Evolutionary conservation across 2,329 filamentous ascomycete genomes (phyloP), one percentile per base, ranked within the genome.

Genomic region (Xylariaceae sp.): DNA sequence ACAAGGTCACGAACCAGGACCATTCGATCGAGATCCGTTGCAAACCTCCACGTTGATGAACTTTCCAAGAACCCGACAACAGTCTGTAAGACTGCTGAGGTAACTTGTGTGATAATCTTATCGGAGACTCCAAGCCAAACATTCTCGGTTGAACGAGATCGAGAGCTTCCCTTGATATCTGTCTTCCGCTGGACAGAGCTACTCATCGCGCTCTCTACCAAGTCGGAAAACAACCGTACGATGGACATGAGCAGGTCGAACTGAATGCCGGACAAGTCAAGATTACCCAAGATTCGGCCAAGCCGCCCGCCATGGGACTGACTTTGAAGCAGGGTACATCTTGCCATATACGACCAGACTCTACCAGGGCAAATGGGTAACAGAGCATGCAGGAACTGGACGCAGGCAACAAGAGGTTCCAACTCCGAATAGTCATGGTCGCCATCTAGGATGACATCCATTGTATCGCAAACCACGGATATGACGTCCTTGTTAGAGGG

Each of bases 261-360:
- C 56, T 87, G 83, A 55, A 88, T 88, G 3, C 83, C 81, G 2
- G 89, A 84, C 58, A 96, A 82, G 69, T 99, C 94, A 2, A 92
- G 83, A 23, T 85, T 87, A n/a, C 89, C 89, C 2, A 95, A 83
- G 55, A 97, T 86, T 53, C 85, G 85, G 45, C 87, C 84, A 61
- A 99, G 81, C 61, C 88, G 87, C 9, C 91, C 90, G 11, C 87
- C 87, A 63, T 87, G 87, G 8, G 89, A 87, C 65, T 91, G 87
- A 4, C 86, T 83, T 66, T 89, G 88, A 51, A 99, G 79, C 15
- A 99, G 78, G 63, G 87, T 85, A 72, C 90, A 95, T 59, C 90
- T 86, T 2, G 88, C 85, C 67, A 99, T 82, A 71, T 93, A 90
- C 2, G 93, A 92, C 92, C 94, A 97, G 4, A 96, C 86, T 61